Percentiles rank a stretch among this genome's conserved stretches.
Evolutionary conservation across 208 protist genomes (phyloP).

Genomic region (Trypanosoma caninum): DNA sequence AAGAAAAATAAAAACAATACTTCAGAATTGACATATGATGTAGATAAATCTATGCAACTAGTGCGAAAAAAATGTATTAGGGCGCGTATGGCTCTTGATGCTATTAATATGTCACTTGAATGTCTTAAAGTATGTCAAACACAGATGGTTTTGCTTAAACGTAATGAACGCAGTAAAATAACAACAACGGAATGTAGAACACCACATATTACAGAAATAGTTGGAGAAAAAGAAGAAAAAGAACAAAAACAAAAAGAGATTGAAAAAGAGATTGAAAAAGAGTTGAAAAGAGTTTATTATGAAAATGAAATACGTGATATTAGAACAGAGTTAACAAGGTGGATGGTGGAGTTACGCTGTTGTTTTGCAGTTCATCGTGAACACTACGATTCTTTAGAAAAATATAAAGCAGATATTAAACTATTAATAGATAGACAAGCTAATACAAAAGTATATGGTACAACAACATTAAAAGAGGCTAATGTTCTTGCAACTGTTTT

Average conservation of each 20-base stretch:
- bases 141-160: background rate
- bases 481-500: slow-evolving; percentile 57
- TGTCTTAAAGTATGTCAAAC: slow-evolving; percentile 3
- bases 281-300: slow-evolving; percentile 7
- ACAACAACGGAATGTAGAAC: background rate
- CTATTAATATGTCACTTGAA: slow-evolving; percentile 16
- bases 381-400: slow-evolving; percentile 35
- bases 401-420: slow-evolving; percentile 55
- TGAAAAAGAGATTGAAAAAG: background rate
- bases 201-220: background rate
- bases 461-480: slow-evolving; percentile 60
- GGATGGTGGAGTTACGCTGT: slow-evolving; percentile 55
- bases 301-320: slow-evolving; percentile 45
- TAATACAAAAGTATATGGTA: slow-evolving; percentile 63
- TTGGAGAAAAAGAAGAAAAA: background rate
- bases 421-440: slow-evolving; percentile 56
- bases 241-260: background rate
- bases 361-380: slow-evolving; percentile 41
- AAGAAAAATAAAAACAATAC: background rate
- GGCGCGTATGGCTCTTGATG: slow-evolving; percentile 15
- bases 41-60: slow-evolving; percentile 2
- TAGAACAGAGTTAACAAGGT: slow-evolving; percentile 62
- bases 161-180: background rate
- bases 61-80: slow-evolving; percentile 21
- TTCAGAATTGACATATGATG: background rate